phyloP scores from a whole-genome alignment of 164 flowering plant genomes.

The Chimonanthus salicifolius region DNA sequence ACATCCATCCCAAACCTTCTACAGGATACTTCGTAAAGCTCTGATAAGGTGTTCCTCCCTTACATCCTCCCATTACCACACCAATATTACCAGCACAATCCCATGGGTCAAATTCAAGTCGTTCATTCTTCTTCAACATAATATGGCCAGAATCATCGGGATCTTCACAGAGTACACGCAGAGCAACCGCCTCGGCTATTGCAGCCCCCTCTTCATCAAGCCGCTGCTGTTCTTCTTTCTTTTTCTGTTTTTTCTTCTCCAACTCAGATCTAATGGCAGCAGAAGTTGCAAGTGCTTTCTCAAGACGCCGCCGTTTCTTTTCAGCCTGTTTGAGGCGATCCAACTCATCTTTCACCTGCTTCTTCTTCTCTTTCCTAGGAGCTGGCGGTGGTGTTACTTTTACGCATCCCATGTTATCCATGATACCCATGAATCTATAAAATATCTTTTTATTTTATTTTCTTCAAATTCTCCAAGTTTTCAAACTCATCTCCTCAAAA shows the following conservation, averaged over 20 bases:
- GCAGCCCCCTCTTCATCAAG: conserved; percentile 99
- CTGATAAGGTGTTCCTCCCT: conserved; percentile 34
- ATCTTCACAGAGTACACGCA: conserved; percentile 84
- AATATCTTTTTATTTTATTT: conserved; percentile 11
- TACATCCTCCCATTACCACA: conserved; percentile 39
- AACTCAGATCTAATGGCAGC: conserved; percentile 94
- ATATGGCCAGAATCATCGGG: conserved; percentile 61
- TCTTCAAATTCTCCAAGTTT: conserved; percentile 22
- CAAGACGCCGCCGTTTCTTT: conserved; percentile 90
- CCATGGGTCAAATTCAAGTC: conserved; percentile 33
- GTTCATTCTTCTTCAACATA: conserved; percentile 44
- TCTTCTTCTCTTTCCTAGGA: conserved; percentile 78
- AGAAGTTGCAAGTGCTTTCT: conserved; percentile 95
- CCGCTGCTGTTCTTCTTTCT: conserved; percentile 89
- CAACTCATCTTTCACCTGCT: conserved; percentile 80
- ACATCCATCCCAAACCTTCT: conserved; percentile 45
- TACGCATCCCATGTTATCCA: conserved; percentile 49
- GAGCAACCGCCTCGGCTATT: conserved; percentile 95
- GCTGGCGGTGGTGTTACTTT: conserved; percentile 39
- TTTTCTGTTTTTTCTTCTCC: conserved; percentile 90
- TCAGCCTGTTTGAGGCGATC: conserved; percentile 96
- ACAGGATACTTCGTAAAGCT: conserved; percentile 30
- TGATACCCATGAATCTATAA: conserved; percentile 11
- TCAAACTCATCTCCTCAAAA: conserved; percentile 11
- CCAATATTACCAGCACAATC: conserved; percentile 35